Conservation (phyloP, 441 rosid genomes). For the Breynia disticha region DNA sequence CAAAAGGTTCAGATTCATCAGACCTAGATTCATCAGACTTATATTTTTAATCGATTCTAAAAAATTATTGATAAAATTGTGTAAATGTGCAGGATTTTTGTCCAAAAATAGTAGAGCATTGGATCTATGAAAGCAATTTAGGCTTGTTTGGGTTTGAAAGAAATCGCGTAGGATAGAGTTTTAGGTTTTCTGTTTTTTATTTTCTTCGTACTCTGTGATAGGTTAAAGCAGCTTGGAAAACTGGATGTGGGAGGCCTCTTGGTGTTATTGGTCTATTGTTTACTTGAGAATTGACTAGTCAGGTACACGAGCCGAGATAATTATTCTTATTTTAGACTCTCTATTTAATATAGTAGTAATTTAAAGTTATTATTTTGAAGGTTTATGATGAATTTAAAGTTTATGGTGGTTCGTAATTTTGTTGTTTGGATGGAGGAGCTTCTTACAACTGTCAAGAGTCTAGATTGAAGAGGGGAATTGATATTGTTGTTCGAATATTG, state of each 20-base stretch:
- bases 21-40: too few relatives aligned
- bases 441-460: conserved; percentile 47
- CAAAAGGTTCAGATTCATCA: too few relatives aligned
- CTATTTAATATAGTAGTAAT: neutral
- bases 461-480: conserved; percentile 72
- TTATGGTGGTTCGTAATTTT: conserved; percentile 65
- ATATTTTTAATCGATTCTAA: too few relatives aligned
- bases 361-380: conserved; percentile 21
- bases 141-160: too few relatives aligned
- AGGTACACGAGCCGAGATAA: conserved; percentile 31
- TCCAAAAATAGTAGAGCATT: too few relatives aligned
- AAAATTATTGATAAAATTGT: too few relatives aligned
- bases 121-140: too few relatives aligned
- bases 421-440: conserved; percentile 90
- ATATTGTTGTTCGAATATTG: conserved; percentile 82
- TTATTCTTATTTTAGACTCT: neutral
- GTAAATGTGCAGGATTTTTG: too few relatives aligned
- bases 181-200: too few relatives aligned
- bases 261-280: conserved; percentile 86
- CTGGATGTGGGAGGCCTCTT: conserved; percentile 75
- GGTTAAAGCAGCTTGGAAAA: conserved; percentile 46
- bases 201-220: too few relatives aligned
- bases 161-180: too few relatives aligned
- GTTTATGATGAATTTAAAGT: conserved; percentile 69
- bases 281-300: conserved; percentile 85